A percentile compares a stretch with the other conserved stretches of the same genome.
phyloP scores from a whole-genome alignment of 2,329 filamentous ascomycete genomes.

The Teratosphaeria gauchensis region DNA sequence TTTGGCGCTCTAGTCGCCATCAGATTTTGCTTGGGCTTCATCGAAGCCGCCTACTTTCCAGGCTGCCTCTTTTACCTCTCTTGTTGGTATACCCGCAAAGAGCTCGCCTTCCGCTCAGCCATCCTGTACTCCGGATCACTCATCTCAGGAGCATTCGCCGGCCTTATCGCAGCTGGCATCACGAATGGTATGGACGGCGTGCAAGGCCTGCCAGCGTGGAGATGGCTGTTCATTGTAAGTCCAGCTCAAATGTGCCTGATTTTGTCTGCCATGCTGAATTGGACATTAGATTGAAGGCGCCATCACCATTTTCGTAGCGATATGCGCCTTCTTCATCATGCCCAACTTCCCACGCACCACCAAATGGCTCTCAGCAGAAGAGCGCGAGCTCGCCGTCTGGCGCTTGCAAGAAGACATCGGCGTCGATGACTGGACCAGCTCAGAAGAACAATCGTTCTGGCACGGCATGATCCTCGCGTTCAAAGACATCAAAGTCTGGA shows the following conservation, averaged over 20 bases:
- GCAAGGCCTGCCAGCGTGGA: slow-evolving; percentile 26
- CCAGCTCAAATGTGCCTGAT: background rate
- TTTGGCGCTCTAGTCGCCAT: slow-evolving; percentile 29
- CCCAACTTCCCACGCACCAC: slow-evolving; percentile 29
- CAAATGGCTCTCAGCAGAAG: slow-evolving; percentile 22
- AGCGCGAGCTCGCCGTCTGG: slow-evolving; percentile 22
- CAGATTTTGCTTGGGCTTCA: slow-evolving; percentile 31
- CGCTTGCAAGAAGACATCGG: slow-evolving; percentile 25
- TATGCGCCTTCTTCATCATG: slow-evolving; percentile 26
- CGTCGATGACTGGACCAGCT: slow-evolving; percentile 22
- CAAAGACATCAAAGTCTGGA: slow-evolving; percentile 26
- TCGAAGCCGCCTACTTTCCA: slow-evolving; percentile 39
- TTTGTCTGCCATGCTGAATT: slow-evolving; percentile 26
- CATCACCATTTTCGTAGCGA: slow-evolving; percentile 24
- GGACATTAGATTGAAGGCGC: slow-evolving; percentile 20
- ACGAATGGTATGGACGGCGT: slow-evolving; percentile 30
- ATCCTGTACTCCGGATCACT: slow-evolving; percentile 44
- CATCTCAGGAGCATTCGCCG: slow-evolving; percentile 44
- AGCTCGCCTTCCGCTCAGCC: slow-evolving; percentile 42
- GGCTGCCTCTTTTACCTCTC: slow-evolving; percentile 30
- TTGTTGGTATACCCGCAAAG: slow-evolving; percentile 38
- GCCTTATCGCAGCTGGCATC: slow-evolving; percentile 45
- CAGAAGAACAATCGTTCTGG: slow-evolving; percentile 23
- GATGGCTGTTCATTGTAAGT: slow-evolving; percentile 14
- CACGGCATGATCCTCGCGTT: slow-evolving; percentile 24